Percentiles rank a stretch among this genome's conserved stretches.
Conservation (phyloP, 371 early-diverging fungal genomes). For the Mortierella sp. region DNA sequence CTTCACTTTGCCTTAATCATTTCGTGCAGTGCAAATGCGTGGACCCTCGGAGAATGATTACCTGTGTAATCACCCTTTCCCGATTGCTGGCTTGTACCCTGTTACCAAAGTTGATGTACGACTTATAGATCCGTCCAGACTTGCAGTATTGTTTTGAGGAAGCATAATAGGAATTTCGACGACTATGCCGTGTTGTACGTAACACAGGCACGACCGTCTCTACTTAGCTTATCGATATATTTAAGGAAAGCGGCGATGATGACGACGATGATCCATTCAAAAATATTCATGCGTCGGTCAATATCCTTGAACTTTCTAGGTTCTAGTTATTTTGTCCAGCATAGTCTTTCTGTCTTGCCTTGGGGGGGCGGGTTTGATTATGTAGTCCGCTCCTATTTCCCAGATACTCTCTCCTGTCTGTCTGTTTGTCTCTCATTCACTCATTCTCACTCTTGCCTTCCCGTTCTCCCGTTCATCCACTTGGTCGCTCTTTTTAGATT, state of each 20-base stretch:
- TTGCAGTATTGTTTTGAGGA: background rate
- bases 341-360: background rate
- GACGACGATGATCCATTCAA: too few species aligned
- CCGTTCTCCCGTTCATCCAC: too few species aligned
- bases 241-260: too few species aligned
- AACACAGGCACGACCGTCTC: background rate
- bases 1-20: too few species aligned
- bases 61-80: background rate
- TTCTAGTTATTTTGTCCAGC: background rate
- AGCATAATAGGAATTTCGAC: background rate
- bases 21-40: slow-evolving; percentile 8
- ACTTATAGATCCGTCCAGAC: background rate
- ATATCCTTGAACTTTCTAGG: background rate
- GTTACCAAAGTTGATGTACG: background rate
- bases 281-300: background rate
- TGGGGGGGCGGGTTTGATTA: background rate
- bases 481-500: too few species aligned
- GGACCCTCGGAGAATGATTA: background rate
- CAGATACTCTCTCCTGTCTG: background rate
- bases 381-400: background rate
- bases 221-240: background rate
- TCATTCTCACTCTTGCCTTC: background rate
- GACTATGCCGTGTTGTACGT: background rate
- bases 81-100: background rate
- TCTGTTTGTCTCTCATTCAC: background rate